Percentiles rank a stretch among this genome's conserved stretches.
phyloP scores from a whole-genome alignment of 2,329 filamentous ascomycete genomes.

The Albifimbria verrucaria region DNA sequence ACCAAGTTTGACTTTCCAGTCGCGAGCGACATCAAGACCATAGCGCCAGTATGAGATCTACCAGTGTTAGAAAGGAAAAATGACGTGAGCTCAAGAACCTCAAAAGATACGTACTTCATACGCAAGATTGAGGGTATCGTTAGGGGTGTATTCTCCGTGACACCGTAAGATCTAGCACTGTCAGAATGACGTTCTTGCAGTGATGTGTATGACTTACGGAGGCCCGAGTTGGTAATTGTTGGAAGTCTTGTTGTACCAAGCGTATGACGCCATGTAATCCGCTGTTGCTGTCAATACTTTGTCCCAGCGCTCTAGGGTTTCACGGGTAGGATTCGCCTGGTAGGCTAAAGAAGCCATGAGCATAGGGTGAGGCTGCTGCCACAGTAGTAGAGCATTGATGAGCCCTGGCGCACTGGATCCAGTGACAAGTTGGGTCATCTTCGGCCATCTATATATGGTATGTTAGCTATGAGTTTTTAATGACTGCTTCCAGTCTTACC shows the following conservation, averaged over 20 bases:
- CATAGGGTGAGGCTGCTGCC: slow-evolving; percentile 59
- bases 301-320: slow-evolving; percentile 51
- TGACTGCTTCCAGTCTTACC: not conserved
- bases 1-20: slow-evolving; percentile 48
- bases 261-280: slow-evolving; percentile 58
- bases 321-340: slow-evolving; percentile 17
- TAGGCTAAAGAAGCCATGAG: slow-evolving; percentile 53
- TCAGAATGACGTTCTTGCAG: not conserved
- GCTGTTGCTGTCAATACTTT: slow-evolving; percentile 46
- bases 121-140: slow-evolving; percentile 53
- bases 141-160: slow-evolving; percentile 57
- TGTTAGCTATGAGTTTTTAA: not conserved
- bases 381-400: slow-evolving; percentile 59
- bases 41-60: slow-evolving; percentile 58
- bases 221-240: slow-evolving; percentile 47
- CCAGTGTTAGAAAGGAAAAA: not conserved
- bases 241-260: slow-evolving; percentile 50
- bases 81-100: not conserved
- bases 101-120: slow-evolving; percentile 38
- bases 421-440: slow-evolving; percentile 24
- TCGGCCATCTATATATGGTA: slow-evolving; percentile 34
- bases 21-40: slow-evolving; percentile 49
- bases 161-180: slow-evolving; percentile 31
- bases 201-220: slow-evolving; percentile 18
- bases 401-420: slow-evolving; percentile 40